These are phyloP conservation scores for Eragrostis nindensis DNA, from an alignment of 176 grass and related monocot genomes.

Conservation along the genomic window DNA sequence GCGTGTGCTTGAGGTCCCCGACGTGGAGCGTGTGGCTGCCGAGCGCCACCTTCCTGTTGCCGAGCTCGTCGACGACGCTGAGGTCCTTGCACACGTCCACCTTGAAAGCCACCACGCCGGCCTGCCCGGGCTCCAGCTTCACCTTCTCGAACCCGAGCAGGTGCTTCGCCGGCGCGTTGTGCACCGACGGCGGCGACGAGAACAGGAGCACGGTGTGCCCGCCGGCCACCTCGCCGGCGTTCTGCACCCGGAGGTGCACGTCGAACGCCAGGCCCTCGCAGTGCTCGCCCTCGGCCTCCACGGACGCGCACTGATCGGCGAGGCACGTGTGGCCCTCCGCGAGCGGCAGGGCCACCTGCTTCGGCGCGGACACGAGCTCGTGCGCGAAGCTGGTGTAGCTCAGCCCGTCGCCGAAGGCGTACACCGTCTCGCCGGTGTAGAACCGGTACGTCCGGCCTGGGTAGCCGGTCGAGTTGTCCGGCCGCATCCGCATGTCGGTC, in stretches of 20 bases:
- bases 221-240: slow-evolving; percentile 54
- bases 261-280: slow-evolving; percentile 64
- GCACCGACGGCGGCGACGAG: slow-evolving; percentile 76
- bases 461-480: slow-evolving; percentile 58
- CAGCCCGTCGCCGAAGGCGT: slow-evolving; percentile 85
- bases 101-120: slow-evolving; percentile 62
- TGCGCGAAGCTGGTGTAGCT: slow-evolving; percentile 81
- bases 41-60: slow-evolving; percentile 74
- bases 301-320: slow-evolving; percentile 56
- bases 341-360: slow-evolving; percentile 59
- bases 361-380: slow-evolving; percentile 57
- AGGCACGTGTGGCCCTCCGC: slow-evolving; percentile 72
- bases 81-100: slow-evolving; percentile 93
- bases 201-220: slow-evolving; percentile 84
- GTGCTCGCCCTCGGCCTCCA: slow-evolving; percentile 55
- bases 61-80: slow-evolving; percentile 82
- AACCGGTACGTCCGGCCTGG: slow-evolving; percentile 93
- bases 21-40: slow-evolving; percentile 78
- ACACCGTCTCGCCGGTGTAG: slow-evolving; percentile 82
- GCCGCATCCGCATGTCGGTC: slow-evolving; percentile 92
- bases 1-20: slow-evolving; percentile 78
- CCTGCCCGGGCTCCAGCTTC: slow-evolving; percentile 51
- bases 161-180: slow-evolving; percentile 81
- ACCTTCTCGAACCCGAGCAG: slow-evolving; percentile 87
- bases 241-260: slow-evolving; percentile 59